Evolutionary conservation across 108 stramenopile genomes (phyloP), one percentile per base, ranked within the genome.

Genomic region (Discostella stelligeroides): DNA sequence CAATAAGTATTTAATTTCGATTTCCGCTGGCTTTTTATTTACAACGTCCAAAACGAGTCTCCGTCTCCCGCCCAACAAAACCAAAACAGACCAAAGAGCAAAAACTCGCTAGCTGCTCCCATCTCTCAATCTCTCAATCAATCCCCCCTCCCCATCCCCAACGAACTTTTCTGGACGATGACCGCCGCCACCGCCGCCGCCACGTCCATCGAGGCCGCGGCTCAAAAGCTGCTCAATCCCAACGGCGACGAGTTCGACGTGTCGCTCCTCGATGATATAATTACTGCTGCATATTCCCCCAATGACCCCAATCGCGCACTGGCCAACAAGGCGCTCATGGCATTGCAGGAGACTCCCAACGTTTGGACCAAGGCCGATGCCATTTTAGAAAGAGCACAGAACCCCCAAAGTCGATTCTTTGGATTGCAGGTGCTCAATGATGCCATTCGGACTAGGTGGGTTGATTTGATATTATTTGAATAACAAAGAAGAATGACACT

Each of bases 261-360:
- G 18, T 40, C 73, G 28, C 55, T 90, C n/a, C 84, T 96, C 53
- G 95, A 97, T 66, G 76, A 89, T 68, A 79, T 97, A 0, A 82
- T 97, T 1, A 72, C 76, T 17, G 85, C 88, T 17, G 92, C 96
- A 11, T 97, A 92, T 82, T 78, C 81, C 80, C 92, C 96, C 18
- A 57, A 80, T 38, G 81, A 85, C 28, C 96, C 96, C 0, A 84
- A 92, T 56, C 87, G 91, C 45, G 85, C 87, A 21, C 60, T 68
- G 39, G 95, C 95, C 41, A 96, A 96, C 79, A 90, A 88, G 58
- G 81, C 86, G n/a, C 73, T 96, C 13, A 96, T 96, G 93, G 87
- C 87, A 51, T 79, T 96, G 28, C 95, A 94, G 66, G 95, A 92
- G 70, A 72, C 80, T 41, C 85, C 87, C 7, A 83, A 89, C 54